Conservation (phyloP, 164 flowering plant species). For the Umbellularia californica region DNA sequence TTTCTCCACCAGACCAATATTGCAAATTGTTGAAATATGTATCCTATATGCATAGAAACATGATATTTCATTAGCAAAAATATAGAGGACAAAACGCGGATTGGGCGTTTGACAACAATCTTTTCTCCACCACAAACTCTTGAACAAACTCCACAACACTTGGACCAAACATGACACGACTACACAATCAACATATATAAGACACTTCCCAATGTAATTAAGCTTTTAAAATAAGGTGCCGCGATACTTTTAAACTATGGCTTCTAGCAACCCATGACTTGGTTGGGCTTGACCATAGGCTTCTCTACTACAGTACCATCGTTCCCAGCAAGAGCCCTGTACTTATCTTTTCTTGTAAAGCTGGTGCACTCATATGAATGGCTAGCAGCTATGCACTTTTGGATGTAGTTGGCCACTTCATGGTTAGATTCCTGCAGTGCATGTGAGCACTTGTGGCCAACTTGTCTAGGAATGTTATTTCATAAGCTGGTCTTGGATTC, state of each 20-base stretch:
- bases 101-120: too few relatives aligned
- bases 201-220: too few relatives aligned
- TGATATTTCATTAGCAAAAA: too few relatives aligned
- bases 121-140: too few relatives aligned
- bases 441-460: constrained; percentile 44
- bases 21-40: too few relatives aligned
- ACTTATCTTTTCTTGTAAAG: constrained; percentile 73
- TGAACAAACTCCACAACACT: too few relatives aligned
- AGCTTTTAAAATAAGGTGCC: too few relatives aligned
- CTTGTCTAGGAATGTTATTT: constrained; percentile 58
- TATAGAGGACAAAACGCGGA: too few relatives aligned
- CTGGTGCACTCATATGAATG: constrained; percentile 60
- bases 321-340: constrained; percentile 56
- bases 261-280: constrained; percentile 31
- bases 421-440: constrained; percentile 47
- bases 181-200: too few relatives aligned
- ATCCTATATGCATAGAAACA: too few relatives aligned
- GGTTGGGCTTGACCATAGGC: constrained; percentile 12
- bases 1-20: too few relatives aligned
- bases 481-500: constrained; percentile 69
- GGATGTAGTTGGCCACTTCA: constrained; percentile 72
- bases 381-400: constrained; percentile 55
- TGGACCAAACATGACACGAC: too few relatives aligned
- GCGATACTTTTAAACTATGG: background rate
- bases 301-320: constrained; percentile 45